Evolutionary conservation across 2,329 filamentous ascomycete species (phyloP), one percentile per base, ranked within the genome.

Genomic region (Tolypocladium tropicale): DNA sequence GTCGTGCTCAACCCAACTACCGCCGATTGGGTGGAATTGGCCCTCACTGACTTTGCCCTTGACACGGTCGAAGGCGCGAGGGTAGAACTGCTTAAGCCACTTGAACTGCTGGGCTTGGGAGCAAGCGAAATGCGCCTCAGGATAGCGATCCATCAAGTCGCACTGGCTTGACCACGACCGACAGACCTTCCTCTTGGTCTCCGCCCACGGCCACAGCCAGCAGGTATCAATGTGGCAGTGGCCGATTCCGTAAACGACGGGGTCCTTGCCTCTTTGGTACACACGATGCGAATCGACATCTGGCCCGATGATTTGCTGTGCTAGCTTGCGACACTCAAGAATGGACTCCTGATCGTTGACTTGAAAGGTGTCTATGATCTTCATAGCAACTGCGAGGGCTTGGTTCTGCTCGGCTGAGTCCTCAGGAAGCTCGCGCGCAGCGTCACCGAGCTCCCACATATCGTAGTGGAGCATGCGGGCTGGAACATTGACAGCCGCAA

Each of bases 151-250:
- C 80, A 99, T 90, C 64, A 99, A 76, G 66, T 96, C 88, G 71
- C 92, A 96, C 71, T 99, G 94, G 69, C 90, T 97, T 1, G 90
- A 93, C 94, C 94, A 99, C 11, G 92, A 96, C 50, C 94, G 84
- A 23, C 88, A 92, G 33, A 97, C 88, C 76, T 99, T 99, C 66
- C 94, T 88, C 75, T 95, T 96, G 0, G 94, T 97, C 76, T 99
- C 94, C 11, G 88, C 94, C 82, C 91, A 99, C 0, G 94, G 94
- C 94, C 94, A 99, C 37, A 99, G 79, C 94, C 94, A 99, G 72
- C 93, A 96, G 32, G 88, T 95, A 72, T 97, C 94, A 62, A 99
- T 99, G 71, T 99, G 94, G 64, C 94, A 99, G 70, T 99, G 90
- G 0, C 94, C 94, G 61, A 97, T 93, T 37, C 85, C 93, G 64